phyloP scores from a whole-genome alignment of 2,329 filamentous ascomycete genomes.

The Ophiostoma montium region DNA sequence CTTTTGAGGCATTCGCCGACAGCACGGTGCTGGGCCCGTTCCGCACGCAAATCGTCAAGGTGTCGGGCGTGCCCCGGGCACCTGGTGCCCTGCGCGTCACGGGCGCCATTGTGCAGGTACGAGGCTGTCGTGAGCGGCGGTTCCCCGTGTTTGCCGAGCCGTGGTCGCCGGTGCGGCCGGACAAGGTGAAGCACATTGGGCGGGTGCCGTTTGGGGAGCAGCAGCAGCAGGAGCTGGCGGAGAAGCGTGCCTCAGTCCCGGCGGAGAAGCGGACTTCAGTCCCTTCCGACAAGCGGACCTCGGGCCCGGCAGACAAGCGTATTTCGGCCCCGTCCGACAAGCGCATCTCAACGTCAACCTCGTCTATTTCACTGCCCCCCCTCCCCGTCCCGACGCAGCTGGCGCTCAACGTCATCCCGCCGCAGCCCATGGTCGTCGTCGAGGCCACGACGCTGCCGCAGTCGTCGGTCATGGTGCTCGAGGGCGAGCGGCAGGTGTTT shows the following conservation, averaged over 20 bases:
- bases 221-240: too few relatives aligned
- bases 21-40: constrained; percentile 64
- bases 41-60: constrained; percentile 61
- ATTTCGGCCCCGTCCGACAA: too few relatives aligned
- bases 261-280: constrained; percentile 8
- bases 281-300: too few relatives aligned
- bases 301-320: too few relatives aligned
- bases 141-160: constrained; percentile 72
- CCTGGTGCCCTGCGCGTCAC: constrained; percentile 59
- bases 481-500: constrained; percentile 71
- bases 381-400: constrained; percentile 28
- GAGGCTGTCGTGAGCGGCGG: constrained; percentile 64
- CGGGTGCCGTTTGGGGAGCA: constrained; percentile 35
- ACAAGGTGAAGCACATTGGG: constrained; percentile 66
- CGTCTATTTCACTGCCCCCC: too few relatives aligned
- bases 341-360: too few relatives aligned
- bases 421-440: constrained; percentile 64
- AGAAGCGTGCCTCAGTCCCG: too few relatives aligned
- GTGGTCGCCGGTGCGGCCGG: constrained; percentile 56
- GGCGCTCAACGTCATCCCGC: constrained; percentile 59
- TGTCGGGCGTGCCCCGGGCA: constrained; percentile 52
- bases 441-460: constrained; percentile 68
- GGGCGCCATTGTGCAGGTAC: constrained; percentile 66
- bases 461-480: constrained; percentile 79
- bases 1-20: constrained; percentile 54